phyloP scores from a whole-genome alignment of 2,329 filamentous ascomycete species.

The Alternaria panax region DNA sequence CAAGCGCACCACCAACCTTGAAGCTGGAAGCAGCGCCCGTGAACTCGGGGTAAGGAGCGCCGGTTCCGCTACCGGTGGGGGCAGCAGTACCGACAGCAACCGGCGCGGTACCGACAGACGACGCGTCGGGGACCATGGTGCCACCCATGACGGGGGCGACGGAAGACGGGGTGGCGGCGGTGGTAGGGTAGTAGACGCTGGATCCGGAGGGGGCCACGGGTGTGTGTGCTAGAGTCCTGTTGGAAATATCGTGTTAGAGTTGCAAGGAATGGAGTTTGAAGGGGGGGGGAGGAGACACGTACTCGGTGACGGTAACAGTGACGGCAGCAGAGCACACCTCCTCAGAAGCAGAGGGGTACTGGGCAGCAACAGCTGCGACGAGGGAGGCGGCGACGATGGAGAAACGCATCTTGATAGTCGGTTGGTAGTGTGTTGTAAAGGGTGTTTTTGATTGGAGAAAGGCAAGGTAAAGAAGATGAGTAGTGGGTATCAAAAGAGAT shows the following conservation, averaged over 20 bases:
- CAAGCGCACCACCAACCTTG: slow-evolving; percentile 43
- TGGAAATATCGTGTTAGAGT: too few relatives aligned
- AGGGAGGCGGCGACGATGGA: slow-evolving; percentile 37
- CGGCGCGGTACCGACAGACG: not conserved
- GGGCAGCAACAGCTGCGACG: slow-evolving; percentile 35
- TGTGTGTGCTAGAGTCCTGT: slow-evolving; percentile 29
- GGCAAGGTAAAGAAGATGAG: slow-evolving; percentile 13
- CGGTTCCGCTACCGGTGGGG: slow-evolving; percentile 30
- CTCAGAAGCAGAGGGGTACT: slow-evolving; percentile 23
- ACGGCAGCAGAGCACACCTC: slow-evolving; percentile 32
- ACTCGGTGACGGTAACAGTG: slow-evolving; percentile 43
- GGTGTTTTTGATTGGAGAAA: slow-evolving; percentile 6
- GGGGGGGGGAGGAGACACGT: slow-evolving; percentile 15
- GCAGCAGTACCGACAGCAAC: slow-evolving; percentile 20
- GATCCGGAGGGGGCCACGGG: slow-evolving; percentile 31
- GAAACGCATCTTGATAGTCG: slow-evolving; percentile 41
- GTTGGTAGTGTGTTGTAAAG: slow-evolving; percentile 8
- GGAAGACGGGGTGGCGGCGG: slow-evolving; percentile 13
- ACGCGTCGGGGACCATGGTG: slow-evolving; percentile 20
- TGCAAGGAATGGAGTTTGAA: too few relatives aligned
- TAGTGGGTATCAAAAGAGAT: slow-evolving; percentile 18
- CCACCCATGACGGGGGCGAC: slow-evolving; percentile 27
- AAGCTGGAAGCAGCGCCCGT: slow-evolving; percentile 42
- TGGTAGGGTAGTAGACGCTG: slow-evolving; percentile 39
- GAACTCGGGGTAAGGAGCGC: slow-evolving; percentile 35